Conservation (phyloP, 2,329 filamentous ascomycete species). For the Fusarium beomiforme region DNA sequence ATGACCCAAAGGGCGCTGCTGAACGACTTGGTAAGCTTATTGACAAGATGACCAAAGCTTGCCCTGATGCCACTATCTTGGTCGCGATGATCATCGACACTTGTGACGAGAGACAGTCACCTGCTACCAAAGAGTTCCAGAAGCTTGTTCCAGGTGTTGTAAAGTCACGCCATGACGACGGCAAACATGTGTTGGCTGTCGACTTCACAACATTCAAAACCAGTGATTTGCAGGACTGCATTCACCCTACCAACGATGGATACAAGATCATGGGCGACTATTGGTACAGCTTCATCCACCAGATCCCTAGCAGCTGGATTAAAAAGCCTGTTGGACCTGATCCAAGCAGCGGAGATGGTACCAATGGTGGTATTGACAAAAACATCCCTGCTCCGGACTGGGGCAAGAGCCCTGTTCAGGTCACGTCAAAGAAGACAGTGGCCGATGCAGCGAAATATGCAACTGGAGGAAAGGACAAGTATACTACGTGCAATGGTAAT, state of each 20-base stretch:
- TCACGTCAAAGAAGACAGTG: not conserved
- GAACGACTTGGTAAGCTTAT: conserved; percentile 6
- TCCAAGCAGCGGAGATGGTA: not conserved
- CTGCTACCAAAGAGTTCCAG: not conserved
- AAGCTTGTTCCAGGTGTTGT: conserved; percentile 2
- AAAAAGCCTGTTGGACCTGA: conserved; percentile 20
- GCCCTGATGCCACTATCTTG: conserved; percentile 16
- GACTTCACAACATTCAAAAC: conserved; percentile 21
- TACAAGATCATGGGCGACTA: conserved; percentile 34
- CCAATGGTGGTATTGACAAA: conserved; percentile 7
- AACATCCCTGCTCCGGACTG: not conserved
- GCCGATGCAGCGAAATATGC: not conserved
- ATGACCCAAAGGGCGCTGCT: conserved; percentile 3
- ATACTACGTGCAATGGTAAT: not conserved
- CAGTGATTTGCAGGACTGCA: conserved; percentile 26
- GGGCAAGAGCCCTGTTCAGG: not conserved
- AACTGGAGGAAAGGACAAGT: not conserved
- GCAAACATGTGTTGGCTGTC: conserved; percentile 17
- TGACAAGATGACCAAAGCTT: conserved; percentile 17
- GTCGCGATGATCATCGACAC: conserved; percentile 24
- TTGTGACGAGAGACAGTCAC: not conserved
- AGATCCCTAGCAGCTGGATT: conserved; percentile 37
- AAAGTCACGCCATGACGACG: not conserved
- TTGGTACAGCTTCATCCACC: conserved; percentile 39
- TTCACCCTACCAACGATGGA: conserved; percentile 34